Conservation (phyloP, 768 basidiomycete genomes). For the Cystobasidium ongulense region DNA sequence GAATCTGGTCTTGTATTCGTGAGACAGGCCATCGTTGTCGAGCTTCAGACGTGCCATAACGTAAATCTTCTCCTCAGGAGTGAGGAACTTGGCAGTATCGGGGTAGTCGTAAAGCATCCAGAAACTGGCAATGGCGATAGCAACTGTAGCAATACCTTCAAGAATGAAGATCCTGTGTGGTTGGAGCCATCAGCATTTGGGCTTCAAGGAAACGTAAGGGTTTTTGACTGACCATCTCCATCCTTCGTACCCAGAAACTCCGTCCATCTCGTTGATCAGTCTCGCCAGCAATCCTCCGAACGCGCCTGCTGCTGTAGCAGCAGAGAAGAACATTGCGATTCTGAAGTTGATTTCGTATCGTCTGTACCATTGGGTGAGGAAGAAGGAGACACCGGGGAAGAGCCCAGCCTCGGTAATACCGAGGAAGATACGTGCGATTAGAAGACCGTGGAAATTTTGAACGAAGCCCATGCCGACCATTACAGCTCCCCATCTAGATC, state of each 20-base stretch:
- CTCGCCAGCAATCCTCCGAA: constrained; percentile 54
- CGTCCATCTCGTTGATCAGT: constrained; percentile 52
- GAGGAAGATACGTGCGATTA: constrained; percentile 48
- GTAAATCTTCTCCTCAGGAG: constrained; percentile 58
- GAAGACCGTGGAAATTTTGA: constrained; percentile 50
- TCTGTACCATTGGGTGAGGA: constrained; percentile 60
- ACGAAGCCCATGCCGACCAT: constrained; percentile 45
- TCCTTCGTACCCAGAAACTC: constrained; percentile 42
- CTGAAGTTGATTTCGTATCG: constrained; percentile 69
- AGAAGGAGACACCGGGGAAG: constrained; percentile 56
- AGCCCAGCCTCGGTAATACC: constrained; percentile 46
- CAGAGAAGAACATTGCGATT: constrained; percentile 64
- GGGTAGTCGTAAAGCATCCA: constrained; percentile 78
- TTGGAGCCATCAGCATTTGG: no score
- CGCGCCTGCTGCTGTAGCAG: constrained; percentile 59
- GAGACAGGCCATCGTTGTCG: constrained; percentile 63
- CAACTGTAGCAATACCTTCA: constrained; percentile 60
- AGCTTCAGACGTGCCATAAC: constrained; percentile 61
- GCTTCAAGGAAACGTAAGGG: background rate
- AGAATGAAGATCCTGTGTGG: constrained; percentile 54
- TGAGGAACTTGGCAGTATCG: constrained; percentile 70
- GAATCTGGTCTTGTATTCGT: constrained; percentile 7
- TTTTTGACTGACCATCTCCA: constrained; percentile 49
- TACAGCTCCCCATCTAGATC: constrained; percentile 54
- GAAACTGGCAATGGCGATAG: constrained; percentile 61